Evolutionary conservation across 441 rosid species (phyloP), one percentile per base, ranked within the genome.

Genomic region (Omphalea diandra): DNA sequence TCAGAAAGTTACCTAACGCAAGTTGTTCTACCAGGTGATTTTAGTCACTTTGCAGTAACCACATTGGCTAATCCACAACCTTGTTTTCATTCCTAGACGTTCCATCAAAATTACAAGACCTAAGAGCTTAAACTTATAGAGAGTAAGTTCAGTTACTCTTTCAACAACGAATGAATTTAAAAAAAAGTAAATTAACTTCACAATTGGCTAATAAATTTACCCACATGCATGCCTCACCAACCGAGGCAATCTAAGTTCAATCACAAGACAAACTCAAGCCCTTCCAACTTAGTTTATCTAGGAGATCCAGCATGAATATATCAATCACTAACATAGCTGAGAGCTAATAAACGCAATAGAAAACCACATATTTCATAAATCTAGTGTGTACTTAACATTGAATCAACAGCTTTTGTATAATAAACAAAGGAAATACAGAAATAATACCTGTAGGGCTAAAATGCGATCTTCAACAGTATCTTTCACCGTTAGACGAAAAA

Each of bases 401-500:
- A 11, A 41, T 67, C 35, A 27, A 53, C 47, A 73, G 26, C n/a
- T 26, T 24, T 14, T 44, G 41, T 36, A 41, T 14, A 5, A 72
- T 9, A 1, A 65, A 59, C 58, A 47, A 43, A 15, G 2, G 3
- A 14, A 12, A 31, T 26, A 46, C 3, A 66, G 8, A 17, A 61
- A 43, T n/a, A 2, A 15, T 18, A 85, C 97, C 95, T 89, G 94
- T 65, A 93, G 86, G 10, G 90, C 94, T 75, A 89, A 80, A 60
- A 93, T 93, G 2, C 96, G 96, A 88, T 93, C 98, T 76, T 90
- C 93, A 44, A 90, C 96, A 31, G 98, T 93, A 77, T 89, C 86
- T 81, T 87, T 88, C 57, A 89, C 94, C 15, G 98, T 93, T 70
- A 93, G 81, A n/a, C 98, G 87, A 67, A 84, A 80, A 67, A 93